These are phyloP conservation scores for Stenogyne calaminthoides DNA, from an alignment of 305 asterid species.

Conservation along the genomic window DNA sequence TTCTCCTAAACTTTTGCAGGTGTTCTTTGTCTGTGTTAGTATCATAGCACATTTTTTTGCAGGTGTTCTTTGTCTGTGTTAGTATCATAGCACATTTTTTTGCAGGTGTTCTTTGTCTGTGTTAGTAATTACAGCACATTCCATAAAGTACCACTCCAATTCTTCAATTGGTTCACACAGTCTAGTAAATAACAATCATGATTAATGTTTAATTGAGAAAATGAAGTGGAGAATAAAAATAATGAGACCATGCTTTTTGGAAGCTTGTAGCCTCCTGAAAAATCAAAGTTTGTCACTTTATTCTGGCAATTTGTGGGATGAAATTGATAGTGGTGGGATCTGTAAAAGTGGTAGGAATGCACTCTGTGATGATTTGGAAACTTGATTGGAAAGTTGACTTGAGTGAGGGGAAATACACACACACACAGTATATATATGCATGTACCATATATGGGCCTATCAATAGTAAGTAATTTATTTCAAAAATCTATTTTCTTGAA, in stretches of 20 bases:
- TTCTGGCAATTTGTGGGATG: conserved; percentile 35
- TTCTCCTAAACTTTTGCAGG: conserved; percentile 26
- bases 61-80: too few species aligned
- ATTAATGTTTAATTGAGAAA: background rate
- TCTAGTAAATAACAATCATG: background rate
- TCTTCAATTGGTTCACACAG: background rate
- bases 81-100: too few species aligned
- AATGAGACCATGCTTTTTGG: conserved; percentile 1
- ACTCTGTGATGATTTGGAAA: conserved; percentile 47
- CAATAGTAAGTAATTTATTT: conserved; percentile 4
- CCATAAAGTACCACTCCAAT: background rate
- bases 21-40: conserved; percentile 2
- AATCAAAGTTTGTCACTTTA: conserved; percentile 28
- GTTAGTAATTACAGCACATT: background rate
- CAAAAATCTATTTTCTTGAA: conserved; percentile 22
- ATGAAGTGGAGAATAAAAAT: conserved; percentile 4
- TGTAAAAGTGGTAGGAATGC: conserved; percentile 47
- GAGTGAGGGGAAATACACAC: background rate
- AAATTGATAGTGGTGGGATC: conserved; percentile 49
- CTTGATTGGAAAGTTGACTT: conserved; percentile 37
- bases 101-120: too few species aligned
- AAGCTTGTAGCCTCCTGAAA: background rate
- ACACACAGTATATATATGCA: background rate
- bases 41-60: too few species aligned
- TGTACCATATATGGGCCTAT: background rate